These are phyloP conservation scores for Amyloporia xantha DNA, from an alignment of 768 basidiomycete species.

Conservation along the genomic window DNA sequence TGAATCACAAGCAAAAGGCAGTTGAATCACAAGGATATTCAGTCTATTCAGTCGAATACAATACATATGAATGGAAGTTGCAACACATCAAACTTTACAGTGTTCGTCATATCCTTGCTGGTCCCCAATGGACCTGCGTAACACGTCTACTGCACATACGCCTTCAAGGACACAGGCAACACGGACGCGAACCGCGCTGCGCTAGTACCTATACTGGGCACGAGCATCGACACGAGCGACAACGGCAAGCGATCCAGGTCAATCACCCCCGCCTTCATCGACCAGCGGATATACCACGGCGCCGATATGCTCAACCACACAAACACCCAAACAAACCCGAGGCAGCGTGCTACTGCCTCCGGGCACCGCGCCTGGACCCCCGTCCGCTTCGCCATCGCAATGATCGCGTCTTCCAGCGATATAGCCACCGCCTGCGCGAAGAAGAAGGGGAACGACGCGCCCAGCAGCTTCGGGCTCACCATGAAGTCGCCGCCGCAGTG, in stretches of 20 bases:
- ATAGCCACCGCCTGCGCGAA: conserved; percentile 29
- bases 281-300: conserved; percentile 4
- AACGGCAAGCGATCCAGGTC: neutral
- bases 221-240: conserved; percentile 1
- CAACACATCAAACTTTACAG: too few relatives aligned
- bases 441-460: conserved; percentile 22
- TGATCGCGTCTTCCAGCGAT: conserved; percentile 27
- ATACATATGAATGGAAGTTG: too few relatives aligned
- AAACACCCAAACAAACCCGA: conserved; percentile 12
- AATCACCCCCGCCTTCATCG: neutral
- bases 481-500: conserved; percentile 30
- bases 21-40: too few relatives aligned
- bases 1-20: too few relatives aligned
- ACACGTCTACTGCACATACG: too few relatives aligned
- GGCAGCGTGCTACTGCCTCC: neutral
- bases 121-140: too few relatives aligned
- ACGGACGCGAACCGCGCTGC: neutral
- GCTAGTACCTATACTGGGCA: neutral
- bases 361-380: neutral
- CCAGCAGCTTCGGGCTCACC: conserved; percentile 11
- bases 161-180: neutral
- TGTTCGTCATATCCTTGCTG: too few relatives aligned
- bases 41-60: too few relatives aligned
- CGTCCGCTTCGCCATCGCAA: conserved; percentile 13
- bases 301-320: conserved; percentile 9